These are phyloP conservation scores for Cryphonectria japonica DNA, from an alignment of 2,329 filamentous ascomycete genomes.

Conservation along the genomic window DNA sequence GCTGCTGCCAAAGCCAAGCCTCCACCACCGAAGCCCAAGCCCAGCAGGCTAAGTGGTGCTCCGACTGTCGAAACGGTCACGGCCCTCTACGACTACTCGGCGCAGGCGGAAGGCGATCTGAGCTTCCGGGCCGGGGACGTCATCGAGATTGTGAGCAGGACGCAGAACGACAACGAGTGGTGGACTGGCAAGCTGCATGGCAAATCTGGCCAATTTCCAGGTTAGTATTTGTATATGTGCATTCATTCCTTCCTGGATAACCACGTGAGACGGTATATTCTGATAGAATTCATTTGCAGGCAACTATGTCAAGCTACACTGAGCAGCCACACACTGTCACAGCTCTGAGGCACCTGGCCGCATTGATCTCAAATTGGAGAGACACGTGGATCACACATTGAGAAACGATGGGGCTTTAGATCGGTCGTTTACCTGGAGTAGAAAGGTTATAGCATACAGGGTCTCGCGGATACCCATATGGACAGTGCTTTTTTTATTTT, in stretches of 20 bases:
- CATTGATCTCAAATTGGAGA: not conserved
- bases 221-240: constrained; percentile 54
- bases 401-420: not conserved
- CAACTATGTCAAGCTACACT: constrained; percentile 52
- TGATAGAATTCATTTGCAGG: constrained; percentile 34
- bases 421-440: constrained; percentile 21
- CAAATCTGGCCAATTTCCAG: constrained; percentile 90
- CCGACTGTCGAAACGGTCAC: constrained; percentile 78
- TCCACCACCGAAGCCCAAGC: constrained; percentile 78
- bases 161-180: constrained; percentile 95
- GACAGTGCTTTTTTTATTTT: constrained; percentile 16
- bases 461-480: constrained; percentile 27
- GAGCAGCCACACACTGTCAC: not conserved
- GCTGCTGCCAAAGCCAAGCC: constrained; percentile 67
- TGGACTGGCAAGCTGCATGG: constrained; percentile 85
- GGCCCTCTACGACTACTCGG: constrained; percentile 94
- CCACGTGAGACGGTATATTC: not conserved
- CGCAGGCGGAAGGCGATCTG: constrained; percentile 90
- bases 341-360: not conserved
- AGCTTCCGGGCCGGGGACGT: constrained; percentile 87
- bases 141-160: constrained; percentile 84
- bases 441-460: constrained; percentile 24
- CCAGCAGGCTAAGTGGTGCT: constrained; percentile 68
- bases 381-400: not conserved
- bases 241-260: not conserved